Evolutionary conservation across 352 stramenopile species (phyloP), one percentile per base, ranked within the genome.

Genomic region (Globisporangium acanthophoron): DNA sequence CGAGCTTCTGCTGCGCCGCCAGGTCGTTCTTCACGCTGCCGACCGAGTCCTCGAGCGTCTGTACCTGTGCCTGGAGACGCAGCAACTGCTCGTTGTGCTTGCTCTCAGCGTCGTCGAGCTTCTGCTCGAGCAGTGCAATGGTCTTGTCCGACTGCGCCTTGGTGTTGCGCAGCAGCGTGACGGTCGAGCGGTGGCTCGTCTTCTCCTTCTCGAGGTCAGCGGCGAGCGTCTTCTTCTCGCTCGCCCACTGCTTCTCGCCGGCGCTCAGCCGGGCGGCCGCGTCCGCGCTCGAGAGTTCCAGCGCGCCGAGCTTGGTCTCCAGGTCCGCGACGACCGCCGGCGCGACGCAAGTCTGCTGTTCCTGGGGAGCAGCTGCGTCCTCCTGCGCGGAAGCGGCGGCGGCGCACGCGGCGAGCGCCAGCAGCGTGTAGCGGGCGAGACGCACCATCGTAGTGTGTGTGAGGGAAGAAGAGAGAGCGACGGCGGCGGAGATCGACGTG

Each of bases 221-320:
- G 33, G 70, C 59, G 21, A 86, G 52, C 51, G 70, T 20, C 20
- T 56, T 58, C 61, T 85, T 77, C 37, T 84, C 71, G 21, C 56
- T 63, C 44, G 62, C 58, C 64, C 67, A 79, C 43, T 62, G 44
- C 13, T 61, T 61, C 41, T 55, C 52, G 15, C 74, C 71, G 1
- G 64, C 59, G 24, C 82, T 67, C 24, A 88, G 57, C 20, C 76
- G 69, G 21, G 66, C 68, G 56, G 74, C 31, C 58, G 78, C 68
- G 58, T 70, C 64, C 4, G 61, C 41, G 54, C 78, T 82, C 27
- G 72, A 60, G 9, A 65, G 47, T 56, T 85, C 56, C 15, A 90
- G 66, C 20, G 60, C 58, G 13, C 55, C 49, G 33, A 90, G 64
- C 66, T 87, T 73, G 15, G 60, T 56, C 62, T 90, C 74, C 13